Evolutionary conservation across 176 grass and related monocot genomes (phyloP).

Genomic region (Carex littledalei): DNA sequence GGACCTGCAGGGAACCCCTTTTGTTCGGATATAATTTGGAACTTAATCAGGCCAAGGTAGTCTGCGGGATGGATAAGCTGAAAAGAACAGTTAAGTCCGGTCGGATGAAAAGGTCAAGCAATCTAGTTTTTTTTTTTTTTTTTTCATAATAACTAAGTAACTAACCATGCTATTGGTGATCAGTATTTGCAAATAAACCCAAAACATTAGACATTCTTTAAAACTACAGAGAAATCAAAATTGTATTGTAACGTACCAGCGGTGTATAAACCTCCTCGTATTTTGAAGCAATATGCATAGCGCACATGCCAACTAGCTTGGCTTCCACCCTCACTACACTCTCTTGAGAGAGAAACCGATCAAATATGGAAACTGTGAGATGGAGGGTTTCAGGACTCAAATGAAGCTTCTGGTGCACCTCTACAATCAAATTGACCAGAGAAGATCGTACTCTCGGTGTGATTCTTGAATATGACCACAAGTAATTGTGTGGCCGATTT

Average conservation of each 20-base stretch:
- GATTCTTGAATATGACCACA: constrained; percentile 49
- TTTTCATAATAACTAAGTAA: neutral
- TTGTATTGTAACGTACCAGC: constrained; percentile 35
- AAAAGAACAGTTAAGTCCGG: neutral
- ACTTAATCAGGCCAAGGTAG: neutral
- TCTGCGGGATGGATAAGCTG: neutral
- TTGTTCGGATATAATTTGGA: neutral
- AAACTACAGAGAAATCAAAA: neutral
- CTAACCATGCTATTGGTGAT: neutral
- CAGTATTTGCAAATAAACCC: neutral
- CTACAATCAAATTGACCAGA: constrained; percentile 62
- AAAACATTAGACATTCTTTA: neutral
- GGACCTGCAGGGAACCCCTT: no score
- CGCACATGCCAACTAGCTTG: constrained; percentile 65
- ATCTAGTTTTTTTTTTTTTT: neutral
- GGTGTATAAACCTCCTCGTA: constrained; percentile 81
- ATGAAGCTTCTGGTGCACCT: constrained; percentile 82
- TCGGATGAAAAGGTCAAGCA: neutral
- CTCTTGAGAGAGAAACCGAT: constrained; percentile 56
- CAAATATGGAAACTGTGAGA: constrained; percentile 53
- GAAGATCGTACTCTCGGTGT: constrained; percentile 72
- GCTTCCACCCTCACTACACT: constrained; percentile 43
- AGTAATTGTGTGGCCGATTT: constrained; percentile 28
- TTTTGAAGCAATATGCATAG: constrained; percentile 78
- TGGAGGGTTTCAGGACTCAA: constrained; percentile 78